A percentile compares a stretch with the other conserved stretches of the same genome.
Evolutionary conservation across 176 grass and related monocot genomes (phyloP).

Genomic region (Guadua angustifolia): DNA sequence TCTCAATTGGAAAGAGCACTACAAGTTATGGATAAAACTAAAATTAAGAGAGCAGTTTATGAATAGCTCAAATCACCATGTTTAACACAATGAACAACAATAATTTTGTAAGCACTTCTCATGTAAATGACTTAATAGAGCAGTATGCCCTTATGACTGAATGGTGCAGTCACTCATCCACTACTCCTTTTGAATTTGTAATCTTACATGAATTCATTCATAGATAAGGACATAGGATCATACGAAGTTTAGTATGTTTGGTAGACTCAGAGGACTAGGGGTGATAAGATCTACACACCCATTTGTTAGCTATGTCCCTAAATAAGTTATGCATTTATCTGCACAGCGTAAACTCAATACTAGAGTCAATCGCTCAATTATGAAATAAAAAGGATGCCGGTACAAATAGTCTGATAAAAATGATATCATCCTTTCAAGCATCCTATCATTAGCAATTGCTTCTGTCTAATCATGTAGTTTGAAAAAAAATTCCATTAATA

Average conservation of each 20-base stretch:
- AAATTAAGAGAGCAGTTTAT: neutral
- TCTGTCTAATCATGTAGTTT: neutral
- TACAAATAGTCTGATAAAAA: slow-evolving; percentile 12
- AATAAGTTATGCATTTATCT: neutral
- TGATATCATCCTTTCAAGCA: slow-evolving; percentile 9
- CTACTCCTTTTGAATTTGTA: neutral
- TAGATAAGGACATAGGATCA: neutral
- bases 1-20: neutral
- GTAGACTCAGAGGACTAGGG: neutral
- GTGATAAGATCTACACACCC: neutral
- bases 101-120: neutral
- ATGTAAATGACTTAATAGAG: neutral
- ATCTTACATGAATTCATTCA: slow-evolving; percentile 4
- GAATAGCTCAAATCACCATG: neutral
- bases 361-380: neutral
- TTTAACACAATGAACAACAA: neutral
- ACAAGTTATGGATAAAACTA: neutral
- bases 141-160: neutral
- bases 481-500: neutral
- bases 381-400: neutral
- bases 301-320: neutral
- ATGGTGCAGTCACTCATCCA: neutral
- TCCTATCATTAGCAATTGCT: neutral
- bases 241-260: slow-evolving; percentile 16
- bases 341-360: neutral